Evolutionary conservation across 1,284 basidiomycete species (phyloP).

Genomic region (Sphagnurus paluster): DNA sequence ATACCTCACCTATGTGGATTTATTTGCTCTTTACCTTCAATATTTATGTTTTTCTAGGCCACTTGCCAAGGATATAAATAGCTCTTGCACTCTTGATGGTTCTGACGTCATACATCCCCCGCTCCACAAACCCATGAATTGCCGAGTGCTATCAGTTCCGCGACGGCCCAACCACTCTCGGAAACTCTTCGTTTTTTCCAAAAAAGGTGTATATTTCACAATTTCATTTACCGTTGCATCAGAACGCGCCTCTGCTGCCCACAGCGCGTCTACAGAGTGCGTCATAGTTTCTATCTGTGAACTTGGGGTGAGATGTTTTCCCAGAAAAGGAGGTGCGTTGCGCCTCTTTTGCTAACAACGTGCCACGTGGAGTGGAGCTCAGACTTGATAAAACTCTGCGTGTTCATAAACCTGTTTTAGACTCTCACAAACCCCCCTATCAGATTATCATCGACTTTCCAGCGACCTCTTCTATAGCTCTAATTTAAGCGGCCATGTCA

Average conservation of each 20-base stretch:
- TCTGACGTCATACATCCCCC: conserved; percentile 6
- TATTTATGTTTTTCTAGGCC: too few relatives aligned
- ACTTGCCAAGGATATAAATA: too few relatives aligned
- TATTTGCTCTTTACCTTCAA: too few relatives aligned
- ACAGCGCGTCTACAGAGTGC: not conserved
- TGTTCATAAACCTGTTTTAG: not conserved
- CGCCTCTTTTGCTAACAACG: not conserved
- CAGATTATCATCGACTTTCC: too few relatives aligned
- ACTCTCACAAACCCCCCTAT: not conserved
- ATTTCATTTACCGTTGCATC: not conserved
- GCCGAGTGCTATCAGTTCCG: conserved; percentile 1
- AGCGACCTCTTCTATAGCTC: too few relatives aligned
- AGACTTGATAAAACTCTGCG: not conserved
- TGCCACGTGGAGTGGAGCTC: conserved; percentile 14
- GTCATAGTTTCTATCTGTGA: not conserved
- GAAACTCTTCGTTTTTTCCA: not conserved
- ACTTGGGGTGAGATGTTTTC: conserved; percentile 1
- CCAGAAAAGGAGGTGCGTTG: not conserved
- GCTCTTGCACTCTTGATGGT: not conserved
- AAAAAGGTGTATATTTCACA: not conserved
- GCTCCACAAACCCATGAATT: conserved; percentile 2
- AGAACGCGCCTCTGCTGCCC: not conserved
- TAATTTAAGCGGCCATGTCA: conserved; percentile 12
- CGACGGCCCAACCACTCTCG: conserved; percentile 1
- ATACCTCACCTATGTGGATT: too few relatives aligned